These are phyloP conservation scores for Ciborinia camelliae DNA, from an alignment of 2,329 filamentous ascomycete species.

Conservation along the genomic window DNA sequence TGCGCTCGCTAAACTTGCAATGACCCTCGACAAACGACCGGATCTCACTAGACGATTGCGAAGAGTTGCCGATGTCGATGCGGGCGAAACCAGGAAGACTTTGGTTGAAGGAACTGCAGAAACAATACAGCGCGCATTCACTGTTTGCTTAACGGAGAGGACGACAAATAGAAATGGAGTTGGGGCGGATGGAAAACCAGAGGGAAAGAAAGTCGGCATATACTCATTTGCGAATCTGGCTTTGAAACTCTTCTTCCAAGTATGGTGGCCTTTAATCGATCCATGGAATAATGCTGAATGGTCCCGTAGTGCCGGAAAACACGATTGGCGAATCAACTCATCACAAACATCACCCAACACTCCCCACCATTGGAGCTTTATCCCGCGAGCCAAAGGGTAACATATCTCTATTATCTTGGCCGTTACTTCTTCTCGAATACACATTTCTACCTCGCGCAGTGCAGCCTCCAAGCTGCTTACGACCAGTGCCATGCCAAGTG, in stretches of 20 bases:
- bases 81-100: conserved; percentile 68
- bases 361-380: conserved; percentile 79
- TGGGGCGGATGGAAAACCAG: conserved; percentile 57
- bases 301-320: conserved; percentile 67
- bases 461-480: conserved; percentile 76
- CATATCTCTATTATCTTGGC: conserved; percentile 91
- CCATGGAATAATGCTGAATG: conserved; percentile 18
- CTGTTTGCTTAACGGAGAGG: conserved; percentile 80
- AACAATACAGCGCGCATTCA: conserved; percentile 86
- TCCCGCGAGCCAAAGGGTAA: conserved; percentile 81
- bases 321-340: conserved; percentile 80
- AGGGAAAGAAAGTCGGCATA: conserved; percentile 82
- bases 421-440: conserved; percentile 84
- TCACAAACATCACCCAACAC: conserved; percentile 80
- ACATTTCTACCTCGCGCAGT: conserved; percentile 73
- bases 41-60: conserved; percentile 68
- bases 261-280: conserved; percentile 40
- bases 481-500: conserved; percentile 72
- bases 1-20: conserved; percentile 76
- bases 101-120: conserved; percentile 86
- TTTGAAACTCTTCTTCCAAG: conserved; percentile 80
- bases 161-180: conserved; percentile 57
- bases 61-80: conserved; percentile 47
- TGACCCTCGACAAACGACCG: conserved; percentile 76
- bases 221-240: conserved; percentile 92